phyloP scores from a whole-genome alignment of 2,329 filamentous ascomycete species.

The Fonsecaea erecta region DNA sequence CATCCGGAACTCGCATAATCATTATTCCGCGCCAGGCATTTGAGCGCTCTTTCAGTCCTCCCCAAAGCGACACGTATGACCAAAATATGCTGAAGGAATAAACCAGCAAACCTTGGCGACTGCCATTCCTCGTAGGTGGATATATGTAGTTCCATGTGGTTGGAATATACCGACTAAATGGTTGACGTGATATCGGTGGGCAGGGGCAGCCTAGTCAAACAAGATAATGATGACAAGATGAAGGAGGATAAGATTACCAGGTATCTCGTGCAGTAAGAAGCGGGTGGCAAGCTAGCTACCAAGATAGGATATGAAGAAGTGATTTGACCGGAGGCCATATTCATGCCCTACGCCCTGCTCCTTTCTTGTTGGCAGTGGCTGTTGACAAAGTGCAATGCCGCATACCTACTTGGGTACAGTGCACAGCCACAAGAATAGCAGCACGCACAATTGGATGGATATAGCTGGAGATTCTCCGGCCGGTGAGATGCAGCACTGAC shows the following conservation, averaged over 20 bases:
- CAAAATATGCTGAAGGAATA: too few relatives aligned
- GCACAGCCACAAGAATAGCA: slow-evolving; percentile 17
- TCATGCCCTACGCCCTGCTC: slow-evolving; percentile 17
- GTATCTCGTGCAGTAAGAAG: not conserved
- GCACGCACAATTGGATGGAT: not conserved
- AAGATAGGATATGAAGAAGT: not conserved
- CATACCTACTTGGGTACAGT: not conserved
- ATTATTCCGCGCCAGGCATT: not conserved
- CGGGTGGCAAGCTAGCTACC: not conserved
- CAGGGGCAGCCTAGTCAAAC: not conserved
- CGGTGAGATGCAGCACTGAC: slow-evolving; percentile 12
- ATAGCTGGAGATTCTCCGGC: slow-evolving; percentile 11
- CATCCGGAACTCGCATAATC: not conserved
- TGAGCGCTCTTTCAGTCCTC: not conserved
- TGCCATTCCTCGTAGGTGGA: not conserved
- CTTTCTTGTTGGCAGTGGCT: slow-evolving; percentile 17
- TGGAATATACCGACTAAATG: not conserved
- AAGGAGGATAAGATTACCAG: not conserved
- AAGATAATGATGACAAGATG: not conserved
- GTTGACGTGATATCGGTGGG: not conserved
- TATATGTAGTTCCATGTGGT: not conserved
- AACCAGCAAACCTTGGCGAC: not conserved
- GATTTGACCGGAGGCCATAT: slow-evolving; percentile 17
- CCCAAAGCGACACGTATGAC: not conserved
- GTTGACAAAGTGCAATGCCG: not conserved